Conservation (phyloP, 805 yeast genomes). For the Candida bentonensis region DNA sequence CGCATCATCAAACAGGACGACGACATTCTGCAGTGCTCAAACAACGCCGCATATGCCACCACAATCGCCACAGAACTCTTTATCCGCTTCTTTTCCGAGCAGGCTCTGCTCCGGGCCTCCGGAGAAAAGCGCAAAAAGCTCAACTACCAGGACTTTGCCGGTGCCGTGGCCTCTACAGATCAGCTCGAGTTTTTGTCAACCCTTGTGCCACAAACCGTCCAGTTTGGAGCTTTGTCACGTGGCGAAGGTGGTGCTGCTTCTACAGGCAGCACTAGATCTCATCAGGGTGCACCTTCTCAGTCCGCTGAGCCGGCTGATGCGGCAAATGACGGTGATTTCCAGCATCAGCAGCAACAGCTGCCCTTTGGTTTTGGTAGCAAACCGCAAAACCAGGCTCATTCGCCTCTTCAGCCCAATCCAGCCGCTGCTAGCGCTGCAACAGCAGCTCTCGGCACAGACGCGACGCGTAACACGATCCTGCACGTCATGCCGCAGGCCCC, state of each 20-base stretch:
- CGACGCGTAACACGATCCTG: not conserved
- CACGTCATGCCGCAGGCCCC: not conserved
- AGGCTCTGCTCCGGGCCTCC: conserved; percentile 51
- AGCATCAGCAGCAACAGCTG: too few relatives aligned
- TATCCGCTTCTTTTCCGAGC: conserved; percentile 54
- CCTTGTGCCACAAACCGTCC: conserved; percentile 38
- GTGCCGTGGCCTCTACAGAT: conserved; percentile 45
- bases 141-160: conserved; percentile 55
- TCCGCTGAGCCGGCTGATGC: too few relatives aligned
- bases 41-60: conserved; percentile 56
- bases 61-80: conserved; percentile 71
- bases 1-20: conserved; percentile 65
- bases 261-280: not conserved
- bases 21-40: conserved; percentile 52
- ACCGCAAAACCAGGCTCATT: too few relatives aligned
- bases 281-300: not conserved
- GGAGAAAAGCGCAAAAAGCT: conserved; percentile 54
- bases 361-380: too few relatives aligned
- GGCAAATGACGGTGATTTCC: too few relatives aligned
- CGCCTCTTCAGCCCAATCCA: not conserved
- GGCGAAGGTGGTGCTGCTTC: not conserved
- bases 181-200: conserved; percentile 49
- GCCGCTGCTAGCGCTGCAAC: not conserved
- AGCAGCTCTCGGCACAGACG: not conserved
- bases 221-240: conserved; percentile 8